phyloP scores from a whole-genome alignment of 352 stramenopile genomes.

The Pilasporangium apinafurcum region DNA sequence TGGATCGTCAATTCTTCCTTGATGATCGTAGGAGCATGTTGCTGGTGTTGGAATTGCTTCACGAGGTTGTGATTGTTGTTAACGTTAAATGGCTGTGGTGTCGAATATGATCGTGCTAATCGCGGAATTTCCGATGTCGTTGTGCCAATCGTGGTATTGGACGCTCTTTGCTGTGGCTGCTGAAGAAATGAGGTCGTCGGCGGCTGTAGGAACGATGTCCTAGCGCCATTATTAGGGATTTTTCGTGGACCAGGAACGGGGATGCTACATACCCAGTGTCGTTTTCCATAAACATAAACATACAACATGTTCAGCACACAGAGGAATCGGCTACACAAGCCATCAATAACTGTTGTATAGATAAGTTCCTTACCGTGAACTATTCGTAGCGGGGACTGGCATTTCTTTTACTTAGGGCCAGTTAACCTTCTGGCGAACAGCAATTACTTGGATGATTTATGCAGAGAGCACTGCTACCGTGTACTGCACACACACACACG shows the following conservation, averaged over 20 bases:
- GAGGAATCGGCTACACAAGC: too few species aligned
- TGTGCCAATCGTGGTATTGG: constrained; percentile 1
- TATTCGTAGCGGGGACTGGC: constrained; percentile 5
- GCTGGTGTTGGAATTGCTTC: not conserved
- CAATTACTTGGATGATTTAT: too few species aligned
- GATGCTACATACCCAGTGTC: constrained; percentile 7
- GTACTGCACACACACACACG: too few species aligned
- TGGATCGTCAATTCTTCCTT: constrained; percentile 7
- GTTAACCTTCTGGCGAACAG: too few species aligned
- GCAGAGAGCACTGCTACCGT: too few species aligned
- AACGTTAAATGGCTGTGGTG: not conserved
- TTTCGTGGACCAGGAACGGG: constrained; percentile 12
- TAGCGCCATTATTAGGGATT: not conserved
- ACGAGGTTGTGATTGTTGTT: constrained; percentile 5
- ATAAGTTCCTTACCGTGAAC: constrained; percentile 6
- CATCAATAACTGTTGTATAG: too few species aligned
- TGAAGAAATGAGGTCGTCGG: constrained; percentile 2
- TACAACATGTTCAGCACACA: too few species aligned
- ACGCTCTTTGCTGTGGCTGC: constrained; percentile 1
- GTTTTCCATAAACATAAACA: not conserved
- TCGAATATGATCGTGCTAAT: constrained; percentile 11
- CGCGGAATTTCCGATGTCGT: constrained; percentile 4
- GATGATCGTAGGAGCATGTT: constrained; percentile 1
- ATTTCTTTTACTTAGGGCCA: too few species aligned
- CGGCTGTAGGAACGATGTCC: constrained; percentile 11